Base-by-base conservation (phyloP, 2,329 filamentous ascomycete genomes). In the Aureobasidium sp. region DNA sequence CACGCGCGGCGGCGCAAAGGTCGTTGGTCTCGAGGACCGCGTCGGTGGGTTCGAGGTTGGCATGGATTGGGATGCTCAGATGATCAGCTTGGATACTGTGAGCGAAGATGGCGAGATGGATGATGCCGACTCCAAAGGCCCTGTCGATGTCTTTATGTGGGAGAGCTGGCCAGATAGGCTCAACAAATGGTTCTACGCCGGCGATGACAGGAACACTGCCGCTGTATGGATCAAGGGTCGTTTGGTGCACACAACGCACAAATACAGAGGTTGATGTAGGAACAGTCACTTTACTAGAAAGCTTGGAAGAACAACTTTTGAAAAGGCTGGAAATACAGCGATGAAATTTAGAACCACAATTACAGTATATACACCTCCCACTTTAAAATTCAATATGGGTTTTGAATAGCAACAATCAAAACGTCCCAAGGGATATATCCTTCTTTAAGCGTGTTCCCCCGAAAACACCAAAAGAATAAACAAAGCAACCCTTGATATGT, bases 151-250 rank as follows among this genome's bases (percentile, higher is more conserved):
- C 0, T 99, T 97, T 78, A 92, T 91, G 0, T 91, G 87, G 84
- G 93, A 97, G 81, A 84, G 71, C n/a, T 95, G 89, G 90, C 84
- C 88, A 42, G 90, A 97, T 70, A 84, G 80, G 70, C 77, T 97
- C 12, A 89, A 90, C 58, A 99, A 99, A 79, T 99, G 94, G 94
- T 79, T 97, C 64, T 99, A 89, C 76, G 89, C 85, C 67, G 94
- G 94, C 0, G 92, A 97, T 78, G 94, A 97, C 76, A 81, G 93
- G 67, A 97, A 97, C 74, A 93, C 91, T 2, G 82, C 82, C 68
- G 86, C 82, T 67, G 94, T 99, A 5, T 99, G 93, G 93, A 91
- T 97, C 1, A 86, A 82, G 71, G 94, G 94, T 2, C 78, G 85
- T 66, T 74, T 95, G 73, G 94, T 97, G 52, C 91, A 96, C 77